A percentile compares a stretch with the other conserved stretches of the same genome.
Conservation (phyloP, 2,329 filamentous ascomycete genomes). For the Monosporascus sp. region DNA sequence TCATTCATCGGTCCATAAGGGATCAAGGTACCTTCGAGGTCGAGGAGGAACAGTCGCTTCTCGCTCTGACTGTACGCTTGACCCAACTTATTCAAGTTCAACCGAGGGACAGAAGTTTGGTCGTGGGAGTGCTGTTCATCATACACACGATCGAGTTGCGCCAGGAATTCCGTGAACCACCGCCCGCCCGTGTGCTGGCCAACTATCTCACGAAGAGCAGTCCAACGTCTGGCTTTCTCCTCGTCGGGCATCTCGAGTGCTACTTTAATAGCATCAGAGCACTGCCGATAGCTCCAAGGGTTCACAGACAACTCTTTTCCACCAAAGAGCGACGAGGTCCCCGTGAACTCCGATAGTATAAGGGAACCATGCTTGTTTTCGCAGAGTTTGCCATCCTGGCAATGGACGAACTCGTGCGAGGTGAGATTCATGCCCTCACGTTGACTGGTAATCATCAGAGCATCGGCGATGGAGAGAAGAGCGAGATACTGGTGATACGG, state of each 20-base stretch:
- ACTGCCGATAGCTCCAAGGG: slow-evolving; percentile 90
- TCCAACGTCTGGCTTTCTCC: slow-evolving; percentile 72
- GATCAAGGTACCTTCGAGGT: slow-evolving; percentile 90
- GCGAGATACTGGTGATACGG: slow-evolving; percentile 91
- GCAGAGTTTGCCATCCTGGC: slow-evolving; percentile 72
- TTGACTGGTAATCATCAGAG: slow-evolving; percentile 88
- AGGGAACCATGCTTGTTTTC: slow-evolving; percentile 80
- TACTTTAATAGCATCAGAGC: slow-evolving; percentile 76
- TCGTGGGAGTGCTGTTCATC: slow-evolving; percentile 81
- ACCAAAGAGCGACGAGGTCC: slow-evolving; percentile 79
- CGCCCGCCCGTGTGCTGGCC: slow-evolving; percentile 75
- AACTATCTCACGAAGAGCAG: slow-evolving; percentile 65
- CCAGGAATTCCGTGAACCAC: slow-evolving; percentile 76
- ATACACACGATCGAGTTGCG: slow-evolving; percentile 68
- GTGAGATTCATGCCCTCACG: slow-evolving; percentile 97
- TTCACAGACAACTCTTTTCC: slow-evolving; percentile 81
- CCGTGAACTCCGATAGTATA: slow-evolving; percentile 92
- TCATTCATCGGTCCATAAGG: slow-evolving; percentile 79
- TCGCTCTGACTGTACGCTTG: slow-evolving; percentile 61
- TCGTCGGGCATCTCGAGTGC: slow-evolving; percentile 74
- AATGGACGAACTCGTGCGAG: slow-evolving; percentile 88
- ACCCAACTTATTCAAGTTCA: slow-evolving; percentile 62
- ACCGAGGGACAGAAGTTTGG: slow-evolving; percentile 77
- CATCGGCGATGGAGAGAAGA: slow-evolving; percentile 81
- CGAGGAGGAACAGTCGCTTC: slow-evolving; percentile 77